These are phyloP conservation scores for Boletus subcaerulescens DNA, from an alignment of 768 basidiomycete species.

Conservation along the genomic window DNA sequence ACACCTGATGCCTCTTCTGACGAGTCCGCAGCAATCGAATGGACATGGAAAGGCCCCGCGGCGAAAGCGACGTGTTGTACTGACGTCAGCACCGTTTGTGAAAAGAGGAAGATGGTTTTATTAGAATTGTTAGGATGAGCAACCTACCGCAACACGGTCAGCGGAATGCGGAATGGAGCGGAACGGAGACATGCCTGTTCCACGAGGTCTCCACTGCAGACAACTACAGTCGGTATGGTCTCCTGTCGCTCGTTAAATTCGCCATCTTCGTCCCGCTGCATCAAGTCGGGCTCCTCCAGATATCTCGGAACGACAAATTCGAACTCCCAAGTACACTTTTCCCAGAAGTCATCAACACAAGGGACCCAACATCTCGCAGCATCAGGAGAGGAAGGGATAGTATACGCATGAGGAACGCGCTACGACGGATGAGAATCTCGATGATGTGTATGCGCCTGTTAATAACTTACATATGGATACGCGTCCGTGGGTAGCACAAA, in stretches of 20 bases:
- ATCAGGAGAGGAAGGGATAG: conserved; percentile 82
- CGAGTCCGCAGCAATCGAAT: conserved; percentile 63
- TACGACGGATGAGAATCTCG: conserved; percentile 32
- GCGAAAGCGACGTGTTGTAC: conserved; percentile 97
- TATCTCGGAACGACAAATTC: conserved; percentile 91
- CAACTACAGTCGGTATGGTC: conserved; percentile 76
- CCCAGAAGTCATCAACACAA: conserved; percentile 92
- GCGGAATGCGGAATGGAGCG: not conserved
- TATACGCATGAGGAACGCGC: conserved; percentile 93
- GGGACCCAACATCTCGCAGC: conserved; percentile 99
- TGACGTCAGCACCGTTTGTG: conserved; percentile 81
- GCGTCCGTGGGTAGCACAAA: conserved; percentile 79
- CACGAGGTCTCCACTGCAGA: conserved; percentile 91
- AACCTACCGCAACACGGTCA: conserved; percentile 48
- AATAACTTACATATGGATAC: conserved; percentile 74
- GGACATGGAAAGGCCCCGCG: conserved; percentile 88
- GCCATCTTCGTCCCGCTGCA: conserved; percentile 37
- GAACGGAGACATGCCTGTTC: conserved; percentile 67
- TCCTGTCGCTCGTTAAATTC: conserved; percentile 51
- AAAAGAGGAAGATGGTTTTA: conserved; percentile 93
- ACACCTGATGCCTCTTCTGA: conserved; percentile 61
- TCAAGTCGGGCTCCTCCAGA: conserved; percentile 52
- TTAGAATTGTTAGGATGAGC: conserved; percentile 90
- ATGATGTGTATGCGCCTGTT: not conserved
- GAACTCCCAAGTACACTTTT: conserved; percentile 97